A percentile compares a stretch with the other conserved stretches of the same genome.
Conservation (phyloP, 805 yeast genomes). For the Candida montana region DNA sequence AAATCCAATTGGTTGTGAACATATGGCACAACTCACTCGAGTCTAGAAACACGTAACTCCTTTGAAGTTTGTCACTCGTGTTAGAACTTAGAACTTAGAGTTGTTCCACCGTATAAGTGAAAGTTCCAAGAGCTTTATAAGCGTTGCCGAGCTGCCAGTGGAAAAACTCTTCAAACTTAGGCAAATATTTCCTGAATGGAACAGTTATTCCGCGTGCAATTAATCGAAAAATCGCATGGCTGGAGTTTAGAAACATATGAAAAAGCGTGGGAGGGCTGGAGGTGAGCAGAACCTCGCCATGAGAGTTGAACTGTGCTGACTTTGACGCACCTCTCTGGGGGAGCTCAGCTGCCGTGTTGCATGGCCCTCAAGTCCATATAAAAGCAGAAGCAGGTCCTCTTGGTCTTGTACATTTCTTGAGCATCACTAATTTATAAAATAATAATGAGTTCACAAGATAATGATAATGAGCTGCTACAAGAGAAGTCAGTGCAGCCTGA, state of each 20-base stretch:
- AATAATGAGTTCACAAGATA: background rate
- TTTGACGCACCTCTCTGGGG: too few species aligned
- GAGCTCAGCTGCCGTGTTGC: too few species aligned
- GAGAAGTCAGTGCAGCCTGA: background rate
- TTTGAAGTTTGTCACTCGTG: too few species aligned
- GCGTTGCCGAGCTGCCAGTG: background rate
- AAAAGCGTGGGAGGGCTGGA: background rate
- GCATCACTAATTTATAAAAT: too few species aligned
- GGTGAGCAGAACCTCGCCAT: background rate
- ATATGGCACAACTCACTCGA: too few species aligned
- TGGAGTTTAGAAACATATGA: background rate
- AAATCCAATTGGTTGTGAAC: too few species aligned
- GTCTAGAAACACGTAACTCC: too few species aligned
- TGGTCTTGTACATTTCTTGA: too few species aligned
- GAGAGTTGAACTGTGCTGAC: too few species aligned
- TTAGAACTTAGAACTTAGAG: background rate
- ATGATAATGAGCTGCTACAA: background rate
- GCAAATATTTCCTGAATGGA: conserved; percentile 4
- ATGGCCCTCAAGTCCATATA: too few species aligned
- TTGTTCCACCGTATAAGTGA: background rate
- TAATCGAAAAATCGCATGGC: background rate
- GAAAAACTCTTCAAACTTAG: conserved; percentile 1
- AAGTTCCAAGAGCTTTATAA: background rate
- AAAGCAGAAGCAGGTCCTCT: too few species aligned
- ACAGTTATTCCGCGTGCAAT: conserved; percentile 1